These are phyloP conservation scores for carrot (Daucus carota) DNA, from an alignment of 129 eudicot genomes.

Conservation along the genomic window DNA sequence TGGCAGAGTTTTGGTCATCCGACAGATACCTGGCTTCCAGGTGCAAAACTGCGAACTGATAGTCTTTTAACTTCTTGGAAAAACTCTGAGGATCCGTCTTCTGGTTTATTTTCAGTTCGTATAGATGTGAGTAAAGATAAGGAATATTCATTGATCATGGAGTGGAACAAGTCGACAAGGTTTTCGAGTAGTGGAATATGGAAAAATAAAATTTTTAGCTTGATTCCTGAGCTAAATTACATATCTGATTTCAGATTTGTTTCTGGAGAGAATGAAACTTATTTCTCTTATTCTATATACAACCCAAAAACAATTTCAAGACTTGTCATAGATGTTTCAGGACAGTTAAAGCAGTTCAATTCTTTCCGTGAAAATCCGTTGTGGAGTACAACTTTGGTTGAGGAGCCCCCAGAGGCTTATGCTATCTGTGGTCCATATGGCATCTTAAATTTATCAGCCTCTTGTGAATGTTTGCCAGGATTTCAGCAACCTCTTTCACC, in stretches of 20 bases:
- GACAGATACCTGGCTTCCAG: conserved; percentile 33
- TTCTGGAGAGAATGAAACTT: conserved; percentile 25
- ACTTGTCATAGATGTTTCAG: conserved; percentile 21
- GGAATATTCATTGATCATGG: not conserved
- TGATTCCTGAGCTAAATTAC: conserved; percentile 21
- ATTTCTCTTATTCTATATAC: conserved; percentile 17
- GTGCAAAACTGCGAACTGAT: conserved; percentile 20
- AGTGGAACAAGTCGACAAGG: conserved; percentile 19
- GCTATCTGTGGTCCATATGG: conserved; percentile 29
- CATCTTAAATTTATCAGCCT: not conserved
- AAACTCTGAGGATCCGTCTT: conserved; percentile 23
- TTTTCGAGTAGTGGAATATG: conserved; percentile 33
- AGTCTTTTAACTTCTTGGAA: conserved; percentile 31
- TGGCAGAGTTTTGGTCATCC: conserved; percentile 46
- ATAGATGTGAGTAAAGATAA: conserved; percentile 13
- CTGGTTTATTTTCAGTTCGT: conserved; percentile 22
- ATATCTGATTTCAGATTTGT: conserved; percentile 13
- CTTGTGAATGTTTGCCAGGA: conserved; percentile 21
- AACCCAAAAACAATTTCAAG: conserved; percentile 11
- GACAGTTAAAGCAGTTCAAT: conserved; percentile 21
- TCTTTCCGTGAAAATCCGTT: not conserved
- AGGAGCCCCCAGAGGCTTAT: conserved; percentile 11
- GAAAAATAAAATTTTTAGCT: conserved; percentile 17
- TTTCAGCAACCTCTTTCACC: conserved; percentile 10
- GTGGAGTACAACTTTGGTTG: conserved; percentile 4